Evolutionary conservation across 208 protist genomes (phyloP), one percentile per base, ranked within the genome.

Genomic region (Acanthamoeba sp.): DNA sequence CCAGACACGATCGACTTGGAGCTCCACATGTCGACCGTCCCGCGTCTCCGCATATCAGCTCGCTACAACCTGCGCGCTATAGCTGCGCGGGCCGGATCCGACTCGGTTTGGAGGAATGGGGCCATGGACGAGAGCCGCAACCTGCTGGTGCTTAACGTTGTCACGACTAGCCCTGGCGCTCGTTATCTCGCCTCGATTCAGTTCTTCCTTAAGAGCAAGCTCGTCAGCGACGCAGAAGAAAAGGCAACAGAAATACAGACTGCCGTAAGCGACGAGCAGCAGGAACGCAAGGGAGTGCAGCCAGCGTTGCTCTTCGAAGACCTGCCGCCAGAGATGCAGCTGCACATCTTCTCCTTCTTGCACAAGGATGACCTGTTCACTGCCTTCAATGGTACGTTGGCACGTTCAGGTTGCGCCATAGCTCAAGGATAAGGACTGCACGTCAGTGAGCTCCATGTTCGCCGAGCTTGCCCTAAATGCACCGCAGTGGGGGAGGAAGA

Each of bases 321-420:
- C 27, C 38, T 82, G 24, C 73, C 73, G 4, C 73, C 73, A 0
- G 73, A 82, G 73, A 82, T 82, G 73, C 73, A 82, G 40, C 38
- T 82, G 73, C 73, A 82, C 40, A 48, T 82, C 73, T 29, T 82
- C 20, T 82, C 73, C 73, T 82, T 50, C 73, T 24, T 82, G 38
- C 14, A 20, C 22, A 82, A 82, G 38, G 73, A 40, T n/a, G 73
- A 82, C 36, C 40, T 82, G 4, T n/a, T 40, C 40, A 82, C 73
- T 4, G 34, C 38, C 38, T 82, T 82, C 73, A 50, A 82, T 1
- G 69, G 69, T 78, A 78, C 66, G 62, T 10, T 69, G 12, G 9
- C 4, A 12, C 45, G 45, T 12, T 12, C 45, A 50, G n/a, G n/a
- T 62, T 6, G 20, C 27, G 10, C 29, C 62, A 69, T 18, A 22